Conservation (phyloP, 176 grass and related monocot genomes). For the Bolboschoenus planiculmis region DNA sequence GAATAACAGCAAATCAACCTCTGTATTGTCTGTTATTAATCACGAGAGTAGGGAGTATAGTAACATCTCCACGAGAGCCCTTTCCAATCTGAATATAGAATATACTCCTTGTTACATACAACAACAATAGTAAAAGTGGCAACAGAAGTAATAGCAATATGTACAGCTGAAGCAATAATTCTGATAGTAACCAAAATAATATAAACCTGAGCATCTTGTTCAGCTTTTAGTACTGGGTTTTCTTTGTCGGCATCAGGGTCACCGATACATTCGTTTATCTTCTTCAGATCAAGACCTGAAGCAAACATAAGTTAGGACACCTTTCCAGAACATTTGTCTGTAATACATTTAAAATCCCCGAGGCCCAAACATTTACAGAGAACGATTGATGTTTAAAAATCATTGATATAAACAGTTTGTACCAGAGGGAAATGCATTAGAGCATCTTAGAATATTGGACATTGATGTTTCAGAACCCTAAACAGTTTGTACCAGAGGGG, state of each 20-base stretch:
- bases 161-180: slow-evolving; percentile 13
- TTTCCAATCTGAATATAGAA: slow-evolving; percentile 63
- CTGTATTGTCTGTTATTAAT: slow-evolving; percentile 97
- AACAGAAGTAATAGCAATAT: slow-evolving; percentile 9
- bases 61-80: slow-evolving; percentile 78
- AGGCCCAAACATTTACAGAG: not conserved
- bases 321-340: not conserved
- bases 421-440: not conserved
- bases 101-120: slow-evolving; percentile 1
- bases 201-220: slow-evolving; percentile 82
- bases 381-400: not conserved
- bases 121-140: not conserved
- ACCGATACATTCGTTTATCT: slow-evolving; percentile 78
- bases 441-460: no score
- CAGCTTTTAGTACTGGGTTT: slow-evolving; percentile 76
- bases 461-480: not conserved
- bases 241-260: slow-evolving; percentile 78
- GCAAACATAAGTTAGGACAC: slow-evolving; percentile 9
- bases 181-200: not conserved
- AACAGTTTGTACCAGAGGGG: not conserved
- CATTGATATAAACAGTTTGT: not conserved
- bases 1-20: slow-evolving; percentile 37
- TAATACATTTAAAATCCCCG: not conserved
- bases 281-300: slow-evolving; percentile 65
- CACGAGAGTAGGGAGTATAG: slow-evolving; percentile 87